Evolutionary conservation across 148 eudicot genomes (phyloP).

Genomic region (Hydrangea macrophylla): DNA sequence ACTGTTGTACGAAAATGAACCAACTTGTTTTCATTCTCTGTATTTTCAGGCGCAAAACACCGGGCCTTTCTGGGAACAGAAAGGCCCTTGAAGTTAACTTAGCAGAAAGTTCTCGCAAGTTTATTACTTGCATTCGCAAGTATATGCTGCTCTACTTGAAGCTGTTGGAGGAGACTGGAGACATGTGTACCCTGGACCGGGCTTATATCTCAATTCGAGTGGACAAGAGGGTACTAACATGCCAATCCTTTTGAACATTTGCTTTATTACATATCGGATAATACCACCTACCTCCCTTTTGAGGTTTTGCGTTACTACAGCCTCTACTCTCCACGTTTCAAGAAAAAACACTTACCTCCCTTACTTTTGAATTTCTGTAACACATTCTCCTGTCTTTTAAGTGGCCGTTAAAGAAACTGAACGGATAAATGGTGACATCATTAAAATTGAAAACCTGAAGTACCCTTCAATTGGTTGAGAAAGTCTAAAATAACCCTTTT

Average conservation of each 20-base stretch:
- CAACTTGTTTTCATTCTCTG: constrained; percentile 16
- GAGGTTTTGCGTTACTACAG: too few relatives aligned
- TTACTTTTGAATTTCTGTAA: too few relatives aligned
- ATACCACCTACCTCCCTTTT: too few relatives aligned
- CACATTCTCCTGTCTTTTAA: too few relatives aligned
- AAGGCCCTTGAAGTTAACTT: constrained; percentile 87
- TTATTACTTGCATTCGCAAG: constrained; percentile 90
- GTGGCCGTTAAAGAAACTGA: too few relatives aligned
- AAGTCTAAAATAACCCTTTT: too few relatives aligned
- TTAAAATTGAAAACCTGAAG: too few relatives aligned
- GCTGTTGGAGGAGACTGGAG: constrained; percentile 89
- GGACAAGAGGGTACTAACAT: constrained; percentile 79
- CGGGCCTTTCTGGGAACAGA: constrained; percentile 61
- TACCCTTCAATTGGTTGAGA: too few relatives aligned
- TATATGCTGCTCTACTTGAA: constrained; percentile 81
- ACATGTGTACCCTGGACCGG: constrained; percentile 78
- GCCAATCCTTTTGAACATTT: constrained; percentile 8
- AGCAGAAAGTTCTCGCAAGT: constrained; percentile 94
- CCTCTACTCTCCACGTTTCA: too few relatives aligned
- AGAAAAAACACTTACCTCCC: too few relatives aligned
- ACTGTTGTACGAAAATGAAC: not conserved
- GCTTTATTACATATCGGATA: not conserved
- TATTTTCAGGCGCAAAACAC: constrained; percentile 76
- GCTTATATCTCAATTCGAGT: constrained; percentile 79
- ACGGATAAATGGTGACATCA: too few relatives aligned